A percentile compares a stretch with the other conserved stretches of the same genome.
Evolutionary conservation across 164 flowering plant species (phyloP).

Genomic region (Nelumbo lutea): DNA sequence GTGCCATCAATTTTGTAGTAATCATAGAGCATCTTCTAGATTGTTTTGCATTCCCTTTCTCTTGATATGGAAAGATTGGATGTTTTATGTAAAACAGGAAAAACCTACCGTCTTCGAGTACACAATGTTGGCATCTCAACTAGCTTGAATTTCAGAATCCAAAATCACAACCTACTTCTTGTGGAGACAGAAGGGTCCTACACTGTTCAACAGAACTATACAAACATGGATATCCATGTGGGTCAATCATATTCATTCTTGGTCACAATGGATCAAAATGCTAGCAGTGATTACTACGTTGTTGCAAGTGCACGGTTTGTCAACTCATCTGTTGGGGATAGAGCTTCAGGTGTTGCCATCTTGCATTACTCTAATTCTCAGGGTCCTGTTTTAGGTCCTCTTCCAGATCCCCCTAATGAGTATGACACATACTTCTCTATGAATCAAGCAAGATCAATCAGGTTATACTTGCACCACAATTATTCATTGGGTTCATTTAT

Average conservation of each 20-base stretch:
- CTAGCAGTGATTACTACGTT: constrained; percentile 79
- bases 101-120: constrained; percentile 81
- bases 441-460: constrained; percentile 94
- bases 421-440: constrained; percentile 70
- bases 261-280: constrained; percentile 90
- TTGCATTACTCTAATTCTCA: constrained; percentile 85
- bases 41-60: background rate
- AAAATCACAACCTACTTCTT: constrained; percentile 78
- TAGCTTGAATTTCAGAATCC: constrained; percentile 90
- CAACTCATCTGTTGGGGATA: constrained; percentile 43
- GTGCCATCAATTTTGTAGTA: background rate
- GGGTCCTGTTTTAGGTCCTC: constrained; percentile 88
- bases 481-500: background rate
- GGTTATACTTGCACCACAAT: constrained; percentile 37
- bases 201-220: constrained; percentile 84
- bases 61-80: constrained; percentile 2
- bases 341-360: constrained; percentile 69
- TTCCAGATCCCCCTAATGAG: constrained; percentile 77
- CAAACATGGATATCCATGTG: constrained; percentile 92
- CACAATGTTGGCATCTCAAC: constrained; percentile 89
- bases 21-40: background rate
- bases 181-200: constrained; percentile 98
- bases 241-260: constrained; percentile 97
- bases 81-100: constrained; percentile 50
- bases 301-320: constrained; percentile 83